A percentile compares a stretch with the other conserved stretches of the same genome.
These are phyloP conservation scores for Boletus speciosus DNA, from an alignment of 768 basidiomycete genomes.

Conservation along the genomic window DNA sequence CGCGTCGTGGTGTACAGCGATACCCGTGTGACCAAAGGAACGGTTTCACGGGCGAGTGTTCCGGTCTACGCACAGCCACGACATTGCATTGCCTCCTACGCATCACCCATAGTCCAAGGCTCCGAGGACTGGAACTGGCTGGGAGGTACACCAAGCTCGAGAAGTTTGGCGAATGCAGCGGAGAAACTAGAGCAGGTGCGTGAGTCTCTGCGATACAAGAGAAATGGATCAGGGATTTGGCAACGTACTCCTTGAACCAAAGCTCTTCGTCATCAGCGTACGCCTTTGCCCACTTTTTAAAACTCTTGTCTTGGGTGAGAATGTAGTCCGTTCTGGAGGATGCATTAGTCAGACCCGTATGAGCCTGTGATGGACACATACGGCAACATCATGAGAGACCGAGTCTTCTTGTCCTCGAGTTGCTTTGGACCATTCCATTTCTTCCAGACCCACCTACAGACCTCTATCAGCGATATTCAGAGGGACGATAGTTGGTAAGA, in stretches of 20 bases:
- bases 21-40: neutral
- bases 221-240: neutral
- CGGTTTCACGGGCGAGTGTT: neutral
- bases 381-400: slow-evolving; percentile 93
- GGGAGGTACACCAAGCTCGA: slow-evolving; percentile 91
- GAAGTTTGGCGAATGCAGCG: slow-evolving; percentile 66
- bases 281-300: slow-evolving; percentile 83
- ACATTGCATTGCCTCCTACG: slow-evolving; percentile 27
- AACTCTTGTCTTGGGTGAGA: slow-evolving; percentile 84
- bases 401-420: slow-evolving; percentile 88
- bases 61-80: neutral
- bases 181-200: slow-evolving; percentile 65
- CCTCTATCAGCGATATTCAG: neutral
- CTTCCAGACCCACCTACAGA: slow-evolving; percentile 80
- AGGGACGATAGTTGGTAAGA: neutral
- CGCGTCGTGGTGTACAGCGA: neutral
- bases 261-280: slow-evolving; percentile 83
- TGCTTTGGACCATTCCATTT: slow-evolving; percentile 96
- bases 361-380: slow-evolving; percentile 36
- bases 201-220: neutral
- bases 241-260: slow-evolving; percentile 90
- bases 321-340: slow-evolving; percentile 75
- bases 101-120: slow-evolving; percentile 61
- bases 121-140: slow-evolving; percentile 71
- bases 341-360: neutral